Conservation (phyloP, 805 yeast genomes). For the Lipomyces lipofer region DNA sequence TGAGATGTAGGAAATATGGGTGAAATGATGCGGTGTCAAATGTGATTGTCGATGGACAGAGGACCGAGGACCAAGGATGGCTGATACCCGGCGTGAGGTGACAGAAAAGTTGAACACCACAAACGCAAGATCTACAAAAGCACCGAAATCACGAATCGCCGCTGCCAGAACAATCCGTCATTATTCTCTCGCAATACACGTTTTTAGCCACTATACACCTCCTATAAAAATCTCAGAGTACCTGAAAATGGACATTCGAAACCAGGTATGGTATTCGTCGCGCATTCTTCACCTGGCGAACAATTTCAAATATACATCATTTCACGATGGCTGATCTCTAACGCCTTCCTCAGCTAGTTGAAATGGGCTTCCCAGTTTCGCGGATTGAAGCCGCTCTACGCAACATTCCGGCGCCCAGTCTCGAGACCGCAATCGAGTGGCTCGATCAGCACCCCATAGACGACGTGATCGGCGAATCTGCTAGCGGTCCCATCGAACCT, state of each 20-base stretch:
- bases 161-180: too few species aligned
- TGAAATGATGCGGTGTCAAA: neutral
- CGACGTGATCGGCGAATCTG: conserved; percentile 24
- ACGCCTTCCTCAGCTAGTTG: conserved; percentile 25
- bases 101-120: too few species aligned
- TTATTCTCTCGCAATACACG: too few species aligned
- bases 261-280: conserved; percentile 8
- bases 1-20: neutral
- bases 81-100: conserved; percentile 1
- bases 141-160: too few species aligned
- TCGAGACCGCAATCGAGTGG: conserved; percentile 41
- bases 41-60: neutral
- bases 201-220: too few species aligned
- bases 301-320: neutral
- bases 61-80: conserved; percentile 2
- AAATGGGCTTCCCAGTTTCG: conserved; percentile 40
- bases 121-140: neutral
- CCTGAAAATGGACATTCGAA: conserved; percentile 20
- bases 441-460: conserved; percentile 37
- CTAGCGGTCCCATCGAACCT: conserved; percentile 17
- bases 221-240: too few species aligned
- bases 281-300: neutral
- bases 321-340: neutral
- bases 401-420: conserved; percentile 24
- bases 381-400: conserved; percentile 38